Evolutionary conservation across 345 rosid species (phyloP).

Genomic region (Microcos paniculata): DNA sequence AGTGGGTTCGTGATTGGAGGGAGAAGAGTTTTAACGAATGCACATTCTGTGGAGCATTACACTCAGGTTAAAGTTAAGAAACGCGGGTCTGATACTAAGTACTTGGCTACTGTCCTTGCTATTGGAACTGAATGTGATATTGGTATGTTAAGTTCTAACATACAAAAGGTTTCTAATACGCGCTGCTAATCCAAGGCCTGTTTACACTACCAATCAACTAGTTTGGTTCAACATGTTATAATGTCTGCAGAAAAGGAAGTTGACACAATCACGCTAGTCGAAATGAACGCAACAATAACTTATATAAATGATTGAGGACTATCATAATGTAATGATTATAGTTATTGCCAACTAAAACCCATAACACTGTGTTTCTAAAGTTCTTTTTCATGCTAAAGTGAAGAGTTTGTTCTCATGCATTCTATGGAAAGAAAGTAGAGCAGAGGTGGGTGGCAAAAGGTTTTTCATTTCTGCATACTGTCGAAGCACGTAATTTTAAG

Average conservation of each 20-base stretch:
- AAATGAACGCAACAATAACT: neutral
- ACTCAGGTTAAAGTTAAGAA: slow-evolving; percentile 65
- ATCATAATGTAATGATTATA: neutral
- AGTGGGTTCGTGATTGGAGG: slow-evolving; percentile 59
- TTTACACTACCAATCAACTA: neutral
- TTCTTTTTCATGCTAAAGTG: neutral
- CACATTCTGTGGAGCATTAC: slow-evolving; percentile 71
- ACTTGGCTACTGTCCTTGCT: slow-evolving; percentile 67
- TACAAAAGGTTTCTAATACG: neutral
- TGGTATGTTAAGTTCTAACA: slow-evolving; percentile 31
- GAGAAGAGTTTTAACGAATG: slow-evolving; percentile 61
- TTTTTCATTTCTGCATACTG: neutral
- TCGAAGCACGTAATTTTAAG: neutral
- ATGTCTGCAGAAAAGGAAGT: neutral
- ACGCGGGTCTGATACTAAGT: slow-evolving; percentile 65
- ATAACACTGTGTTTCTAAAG: neutral
- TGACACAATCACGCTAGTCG: neutral
- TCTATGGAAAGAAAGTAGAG: neutral
- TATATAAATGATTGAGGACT: neutral
- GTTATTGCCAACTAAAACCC: neutral
- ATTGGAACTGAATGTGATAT: slow-evolving; percentile 75
- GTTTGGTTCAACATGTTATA: neutral
- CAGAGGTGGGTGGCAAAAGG: neutral
- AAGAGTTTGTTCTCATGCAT: neutral
- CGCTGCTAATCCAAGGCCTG: neutral